phyloP scores from a whole-genome alignment of 2,329 filamentous ascomycete genomes.

The Aphanocladium album region DNA sequence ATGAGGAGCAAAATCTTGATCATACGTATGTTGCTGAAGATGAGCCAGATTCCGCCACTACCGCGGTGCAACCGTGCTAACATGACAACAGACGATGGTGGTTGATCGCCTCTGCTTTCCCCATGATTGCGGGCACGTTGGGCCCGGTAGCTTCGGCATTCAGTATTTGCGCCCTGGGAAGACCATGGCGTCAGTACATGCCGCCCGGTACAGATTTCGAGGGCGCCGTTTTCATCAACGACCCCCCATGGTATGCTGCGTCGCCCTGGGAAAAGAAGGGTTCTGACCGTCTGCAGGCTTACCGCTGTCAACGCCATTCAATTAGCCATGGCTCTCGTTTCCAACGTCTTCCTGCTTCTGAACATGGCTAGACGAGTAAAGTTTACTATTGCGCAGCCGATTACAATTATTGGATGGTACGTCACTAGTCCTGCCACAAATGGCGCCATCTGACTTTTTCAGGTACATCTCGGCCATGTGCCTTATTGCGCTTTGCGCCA shows the following conservation, averaged over 20 bases:
- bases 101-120: slow-evolving; percentile 62
- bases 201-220: slow-evolving; percentile 42
- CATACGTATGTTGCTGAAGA: neutral
- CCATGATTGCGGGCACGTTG: slow-evolving; percentile 76
- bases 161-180: slow-evolving; percentile 80
- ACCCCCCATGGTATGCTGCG: slow-evolving; percentile 61
- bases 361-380: slow-evolving; percentile 80
- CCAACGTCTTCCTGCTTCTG: slow-evolving; percentile 76
- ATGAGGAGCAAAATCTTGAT: slow-evolving; percentile 7
- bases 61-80: neutral
- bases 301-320: slow-evolving; percentile 73
- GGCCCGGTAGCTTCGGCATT: slow-evolving; percentile 84
- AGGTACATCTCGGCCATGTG: slow-evolving; percentile 58
- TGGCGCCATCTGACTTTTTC: slow-evolving; percentile 16
- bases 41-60: neutral
- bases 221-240: slow-evolving; percentile 49
- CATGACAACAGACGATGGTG: slow-evolving; percentile 51
- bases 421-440: slow-evolving; percentile 45
- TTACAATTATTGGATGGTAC: slow-evolving; percentile 78
- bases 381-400: slow-evolving; percentile 75
- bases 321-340: slow-evolving; percentile 67
- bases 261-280: neutral
- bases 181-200: slow-evolving; percentile 65
- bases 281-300: slow-evolving; percentile 44
- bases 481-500: slow-evolving; percentile 60